Evolutionary conservation across 805 yeast species (phyloP).

Genomic region (Brettanomyces sp.): DNA sequence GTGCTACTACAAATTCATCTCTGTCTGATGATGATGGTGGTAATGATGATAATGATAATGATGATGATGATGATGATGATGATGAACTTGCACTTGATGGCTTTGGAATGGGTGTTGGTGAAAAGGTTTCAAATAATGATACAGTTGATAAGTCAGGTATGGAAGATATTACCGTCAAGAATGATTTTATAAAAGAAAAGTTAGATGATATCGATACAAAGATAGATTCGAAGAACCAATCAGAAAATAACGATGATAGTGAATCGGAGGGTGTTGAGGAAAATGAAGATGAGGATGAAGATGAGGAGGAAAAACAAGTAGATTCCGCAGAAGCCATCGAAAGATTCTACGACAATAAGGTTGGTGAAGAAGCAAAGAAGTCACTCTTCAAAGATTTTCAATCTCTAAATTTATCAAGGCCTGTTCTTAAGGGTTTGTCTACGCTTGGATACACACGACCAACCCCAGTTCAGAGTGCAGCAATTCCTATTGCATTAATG

Average conservation of each 20-base stretch:
- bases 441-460: constrained; percentile 81
- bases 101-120: constrained; percentile 28
- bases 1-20: neutral
- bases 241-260: constrained; percentile 20
- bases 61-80: constrained; percentile 8
- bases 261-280: constrained; percentile 18
- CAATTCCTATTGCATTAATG: constrained; percentile 84
- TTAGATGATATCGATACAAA: constrained; percentile 25
- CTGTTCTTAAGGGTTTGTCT: constrained; percentile 74
- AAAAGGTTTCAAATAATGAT: constrained; percentile 11
- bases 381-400: constrained; percentile 60
- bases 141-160: constrained; percentile 23
- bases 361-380: constrained; percentile 31
- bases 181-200: constrained; percentile 17
- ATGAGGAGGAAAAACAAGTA: constrained; percentile 38
- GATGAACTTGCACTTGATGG: constrained; percentile 35
- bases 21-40: constrained; percentile 18
- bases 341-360: constrained; percentile 60
- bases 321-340: constrained; percentile 82
- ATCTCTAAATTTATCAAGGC: constrained; percentile 76
- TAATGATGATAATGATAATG: constrained; percentile 15
- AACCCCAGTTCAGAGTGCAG: constrained; percentile 87
- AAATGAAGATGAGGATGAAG: constrained; percentile 10
- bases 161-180: constrained; percentile 11
- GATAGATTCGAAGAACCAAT: constrained; percentile 9